These are phyloP conservation scores for Naegleria lovaniensis DNA, from an alignment of 208 protist genomes.

Conservation along the genomic window DNA sequence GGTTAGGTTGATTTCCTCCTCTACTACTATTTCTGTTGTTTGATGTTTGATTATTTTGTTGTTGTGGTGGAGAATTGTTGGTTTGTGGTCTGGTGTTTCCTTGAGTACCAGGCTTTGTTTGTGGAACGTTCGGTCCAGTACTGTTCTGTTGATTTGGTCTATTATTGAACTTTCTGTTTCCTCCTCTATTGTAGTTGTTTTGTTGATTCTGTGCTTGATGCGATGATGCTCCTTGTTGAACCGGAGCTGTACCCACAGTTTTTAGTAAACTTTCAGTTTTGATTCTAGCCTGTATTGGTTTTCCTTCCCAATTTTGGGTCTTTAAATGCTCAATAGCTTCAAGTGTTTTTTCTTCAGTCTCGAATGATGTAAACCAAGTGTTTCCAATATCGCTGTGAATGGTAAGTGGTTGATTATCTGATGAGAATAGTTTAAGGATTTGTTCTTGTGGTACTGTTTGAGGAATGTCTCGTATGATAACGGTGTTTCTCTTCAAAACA, in stretches of 20 bases:
- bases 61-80: not conserved
- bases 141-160: not conserved
- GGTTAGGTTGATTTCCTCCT: not conserved
- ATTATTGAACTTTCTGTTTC: not conserved
- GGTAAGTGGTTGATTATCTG: not conserved
- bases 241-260: not conserved
- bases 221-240: not conserved
- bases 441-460: not conserved
- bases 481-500: not conserved
- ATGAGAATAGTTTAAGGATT: not conserved
- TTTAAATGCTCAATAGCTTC: not conserved
- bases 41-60: not conserved
- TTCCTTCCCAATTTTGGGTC: not conserved
- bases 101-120: not conserved
- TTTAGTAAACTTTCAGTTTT: slow-evolving; percentile 19
- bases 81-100: not conserved
- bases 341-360: slow-evolving; percentile 2
- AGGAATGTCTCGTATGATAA: slow-evolving; percentile 18
- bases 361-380: not conserved
- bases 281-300: slow-evolving; percentile 4
- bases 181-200: not conserved
- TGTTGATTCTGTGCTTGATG: not conserved
- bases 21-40: not conserved
- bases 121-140: not conserved
- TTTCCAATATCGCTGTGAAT: slow-evolving; percentile 1